phyloP scores from a whole-genome alignment of 306 rosid species.

The Carpinus viminea region DNA sequence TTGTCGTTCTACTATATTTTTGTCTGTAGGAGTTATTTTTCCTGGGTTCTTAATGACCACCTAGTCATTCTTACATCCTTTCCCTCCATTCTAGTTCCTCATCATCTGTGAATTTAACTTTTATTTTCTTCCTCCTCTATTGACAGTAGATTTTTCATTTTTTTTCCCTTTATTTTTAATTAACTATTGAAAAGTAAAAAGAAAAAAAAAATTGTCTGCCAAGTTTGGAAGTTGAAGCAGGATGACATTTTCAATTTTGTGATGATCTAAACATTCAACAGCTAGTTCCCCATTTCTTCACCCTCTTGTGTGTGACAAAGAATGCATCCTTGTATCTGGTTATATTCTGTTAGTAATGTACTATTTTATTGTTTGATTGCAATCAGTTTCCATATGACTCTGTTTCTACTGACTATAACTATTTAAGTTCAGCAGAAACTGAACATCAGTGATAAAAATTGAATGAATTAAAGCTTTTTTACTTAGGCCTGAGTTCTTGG shows the following conservation, averaged over 20 bases:
- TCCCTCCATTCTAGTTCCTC: not conserved
- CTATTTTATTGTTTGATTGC: not conserved
- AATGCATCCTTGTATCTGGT: not conserved
- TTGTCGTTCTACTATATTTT: not conserved
- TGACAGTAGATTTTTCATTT: no score
- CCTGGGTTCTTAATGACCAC: not conserved
- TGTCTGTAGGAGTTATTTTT: not conserved
- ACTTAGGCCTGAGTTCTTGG: conserved; percentile 16
- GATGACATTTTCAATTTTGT: not conserved
- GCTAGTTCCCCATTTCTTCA: not conserved
- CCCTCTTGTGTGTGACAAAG: not conserved
- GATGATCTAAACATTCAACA: not conserved
- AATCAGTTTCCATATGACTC: not conserved
- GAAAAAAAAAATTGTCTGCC: not conserved
- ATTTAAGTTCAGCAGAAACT: not conserved
- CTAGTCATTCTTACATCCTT: not conserved
- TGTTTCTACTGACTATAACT: not conserved
- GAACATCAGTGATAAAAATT: conserved; percentile 11
- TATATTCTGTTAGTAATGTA: not conserved
- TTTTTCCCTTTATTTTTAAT: not conserved
- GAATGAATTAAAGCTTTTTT: conserved; percentile 15
- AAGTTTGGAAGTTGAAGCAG: not conserved
- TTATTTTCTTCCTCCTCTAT: not conserved
- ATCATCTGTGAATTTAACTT: not conserved
- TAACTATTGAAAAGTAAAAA: not conserved